phyloP scores from a whole-genome alignment of 129 eudicot genomes.

The Saussurea involucrata region DNA sequence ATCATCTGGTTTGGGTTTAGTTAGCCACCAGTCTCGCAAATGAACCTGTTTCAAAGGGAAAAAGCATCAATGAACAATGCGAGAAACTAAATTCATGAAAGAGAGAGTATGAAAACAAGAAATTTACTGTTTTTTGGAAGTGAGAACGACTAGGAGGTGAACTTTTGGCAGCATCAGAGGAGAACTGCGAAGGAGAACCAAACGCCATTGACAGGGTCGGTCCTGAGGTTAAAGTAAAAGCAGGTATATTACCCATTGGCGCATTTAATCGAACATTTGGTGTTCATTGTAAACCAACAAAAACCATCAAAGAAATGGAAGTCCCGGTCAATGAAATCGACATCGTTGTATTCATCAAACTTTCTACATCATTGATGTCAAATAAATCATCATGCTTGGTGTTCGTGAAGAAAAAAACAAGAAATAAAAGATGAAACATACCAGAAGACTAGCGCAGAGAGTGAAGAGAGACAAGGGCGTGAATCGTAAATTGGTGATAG shows the following conservation, averaged over 20 bases:
- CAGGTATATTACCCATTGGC: too few species aligned
- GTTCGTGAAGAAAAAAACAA: not conserved
- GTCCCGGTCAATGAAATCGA: not conserved
- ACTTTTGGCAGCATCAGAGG: not conserved
- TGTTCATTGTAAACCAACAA: not conserved
- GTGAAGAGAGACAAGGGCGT: too few species aligned
- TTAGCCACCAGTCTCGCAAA: conserved; percentile 69
- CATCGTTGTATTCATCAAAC: not conserved
- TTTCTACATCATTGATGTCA: not conserved
- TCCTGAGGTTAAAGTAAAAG: not conserved
- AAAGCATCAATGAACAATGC: not conserved
- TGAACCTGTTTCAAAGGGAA: conserved; percentile 30
- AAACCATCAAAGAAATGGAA: not conserved
- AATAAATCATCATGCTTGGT: not conserved
- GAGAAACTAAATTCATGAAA: not conserved
- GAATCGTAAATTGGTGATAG: not conserved
- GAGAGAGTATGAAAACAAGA: not conserved
- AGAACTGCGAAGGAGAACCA: not conserved
- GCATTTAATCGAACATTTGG: too few species aligned
- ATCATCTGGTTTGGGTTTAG: conserved; percentile 31
- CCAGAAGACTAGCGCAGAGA: not conserved
- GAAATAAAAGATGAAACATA: not conserved
- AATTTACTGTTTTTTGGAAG: conserved; percentile 35
- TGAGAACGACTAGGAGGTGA: conserved; percentile 16
- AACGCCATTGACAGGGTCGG: conserved; percentile 16